Evolutionary conservation across 805 yeast genomes (phyloP), one percentile per base, ranked within the genome.

Genomic region (Clavispora vitiphila): DNA sequence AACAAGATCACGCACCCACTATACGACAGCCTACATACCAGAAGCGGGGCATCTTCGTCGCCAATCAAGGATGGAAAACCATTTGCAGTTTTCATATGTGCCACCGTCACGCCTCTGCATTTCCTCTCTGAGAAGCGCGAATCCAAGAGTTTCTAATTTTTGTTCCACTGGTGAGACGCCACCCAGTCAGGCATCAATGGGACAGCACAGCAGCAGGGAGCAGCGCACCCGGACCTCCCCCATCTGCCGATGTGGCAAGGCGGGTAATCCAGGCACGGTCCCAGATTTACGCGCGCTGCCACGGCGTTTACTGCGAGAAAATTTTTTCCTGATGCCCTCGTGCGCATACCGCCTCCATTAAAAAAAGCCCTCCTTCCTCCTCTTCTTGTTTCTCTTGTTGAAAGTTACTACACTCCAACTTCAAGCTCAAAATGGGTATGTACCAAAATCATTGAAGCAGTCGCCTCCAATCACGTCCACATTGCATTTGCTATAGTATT

Each of bases 371-470:
- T 19, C 21, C 34, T 49, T 38, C 41, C 43, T 45, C 53, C 39
- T 44, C 49, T 43, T 38, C 47, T 42, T 46, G 49, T 51, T 54
- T 51, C 51, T 57, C 49, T 49, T 48, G 51, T 42, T 39, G 47
- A 40, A 44, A 47, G 61, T 56, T 57, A 57, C 55, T 51, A 50
- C 49, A 46, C 56, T 47, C 51, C 54, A 50, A 46, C 46, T 29
- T 43, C 37, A 52, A 50, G 54, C 56, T 51, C 62, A 62, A 60
- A 50, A 63, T 63, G 68, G 68, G 68, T 63, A 63, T 56, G 68
- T 63, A 37, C 35, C 34, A 27, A 30, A 29, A 18, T n/a, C n/a
- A n/a, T n/a, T n/a, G n/a, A n/a, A n/a, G n/a, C n/a, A n/a, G n/a
- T n/a, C n/a, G n/a, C n/a, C n/a, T n/a, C n/a, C n/a, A n/a, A n/a